phyloP scores from a whole-genome alignment of 1,284 basidiomycete genomes.

The Sphagnurus paluster region DNA sequence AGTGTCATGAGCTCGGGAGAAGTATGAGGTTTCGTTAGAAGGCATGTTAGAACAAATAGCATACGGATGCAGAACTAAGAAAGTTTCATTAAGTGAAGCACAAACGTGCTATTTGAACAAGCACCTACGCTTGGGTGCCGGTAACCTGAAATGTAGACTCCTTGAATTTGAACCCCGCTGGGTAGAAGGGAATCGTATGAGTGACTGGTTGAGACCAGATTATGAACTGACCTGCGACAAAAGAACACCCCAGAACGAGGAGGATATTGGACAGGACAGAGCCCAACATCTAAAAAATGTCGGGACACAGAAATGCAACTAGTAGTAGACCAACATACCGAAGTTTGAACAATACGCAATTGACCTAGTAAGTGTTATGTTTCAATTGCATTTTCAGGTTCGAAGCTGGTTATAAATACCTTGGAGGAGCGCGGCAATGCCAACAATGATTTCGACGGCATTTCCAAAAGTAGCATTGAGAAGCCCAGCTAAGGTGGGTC shows the following conservation, averaged over 20 bases:
- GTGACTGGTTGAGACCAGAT: constrained; percentile 1
- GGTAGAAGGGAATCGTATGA: not conserved
- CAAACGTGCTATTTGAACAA: constrained; percentile 18
- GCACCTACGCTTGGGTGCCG: constrained; percentile 80
- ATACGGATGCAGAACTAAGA: constrained; percentile 61
- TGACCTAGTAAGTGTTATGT: constrained; percentile 50
- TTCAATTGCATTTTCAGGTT: constrained; percentile 5
- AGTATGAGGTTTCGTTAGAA: constrained; percentile 8
- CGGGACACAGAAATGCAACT: not conserved
- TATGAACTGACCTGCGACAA: constrained; percentile 61
- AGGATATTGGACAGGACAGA: constrained; percentile 89
- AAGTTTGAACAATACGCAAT: constrained; percentile 86
- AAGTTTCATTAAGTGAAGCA: constrained; percentile 12
- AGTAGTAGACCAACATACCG: constrained; percentile 43
- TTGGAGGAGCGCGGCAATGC: constrained; percentile 81
- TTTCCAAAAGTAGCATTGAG: constrained; percentile 86
- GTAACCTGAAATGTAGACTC: constrained; percentile 81
- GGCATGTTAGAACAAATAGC: constrained; percentile 20
- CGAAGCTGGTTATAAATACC: constrained; percentile 40
- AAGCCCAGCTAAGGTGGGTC: constrained; percentile 82
- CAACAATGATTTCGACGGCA: constrained; percentile 85
- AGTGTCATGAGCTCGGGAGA: constrained; percentile 77
- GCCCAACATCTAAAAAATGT: constrained; percentile 64
- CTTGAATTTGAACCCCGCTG: constrained; percentile 63
- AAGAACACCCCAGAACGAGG: constrained; percentile 86